phyloP scores from a whole-genome alignment of 495 filamentous ascomycete genomes.

The Aspergillus funiculosus region DNA sequence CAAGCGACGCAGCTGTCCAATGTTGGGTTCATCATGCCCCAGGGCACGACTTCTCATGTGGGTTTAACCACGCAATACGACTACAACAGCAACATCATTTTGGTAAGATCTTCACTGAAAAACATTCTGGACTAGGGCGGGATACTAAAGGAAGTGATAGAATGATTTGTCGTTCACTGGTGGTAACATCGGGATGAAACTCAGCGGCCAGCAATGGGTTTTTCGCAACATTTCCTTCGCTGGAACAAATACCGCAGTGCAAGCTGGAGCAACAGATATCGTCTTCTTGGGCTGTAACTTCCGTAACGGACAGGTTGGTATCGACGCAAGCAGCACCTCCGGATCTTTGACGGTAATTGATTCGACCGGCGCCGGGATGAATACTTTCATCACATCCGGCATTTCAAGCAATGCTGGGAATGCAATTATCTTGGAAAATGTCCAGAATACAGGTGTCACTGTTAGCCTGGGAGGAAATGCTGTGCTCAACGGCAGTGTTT shows the following conservation, averaged over 20 bases:
- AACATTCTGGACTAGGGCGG: too few species aligned
- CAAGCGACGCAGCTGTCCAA: constrained; percentile 69
- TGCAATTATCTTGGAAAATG: constrained; percentile 27
- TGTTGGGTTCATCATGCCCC: constrained; percentile 61
- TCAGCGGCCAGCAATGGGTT: constrained; percentile 70
- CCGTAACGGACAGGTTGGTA: constrained; percentile 20
- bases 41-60: constrained; percentile 46
- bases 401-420: constrained; percentile 19
- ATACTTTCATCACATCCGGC: constrained; percentile 31
- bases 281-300: constrained; percentile 32
- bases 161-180: constrained; percentile 60
- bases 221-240: constrained; percentile 58
- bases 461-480: constrained; percentile 18
- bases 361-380: constrained; percentile 36
- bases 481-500: constrained; percentile 17
- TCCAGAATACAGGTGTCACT: constrained; percentile 21
- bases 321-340: constrained; percentile 25
- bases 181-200: constrained; percentile 50
- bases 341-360: constrained; percentile 48
- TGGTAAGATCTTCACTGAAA: constrained; percentile 8
- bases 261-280: constrained; percentile 32
- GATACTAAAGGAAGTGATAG: constrained; percentile 7
- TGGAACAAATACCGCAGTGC: constrained; percentile 48
- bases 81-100: constrained; percentile 38
- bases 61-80: constrained; percentile 67